Evolutionary conservation across 2,329 filamentous ascomycete species (phyloP), one percentile per base, ranked within the genome.

Genomic region (Botrytis sinoallii): DNA sequence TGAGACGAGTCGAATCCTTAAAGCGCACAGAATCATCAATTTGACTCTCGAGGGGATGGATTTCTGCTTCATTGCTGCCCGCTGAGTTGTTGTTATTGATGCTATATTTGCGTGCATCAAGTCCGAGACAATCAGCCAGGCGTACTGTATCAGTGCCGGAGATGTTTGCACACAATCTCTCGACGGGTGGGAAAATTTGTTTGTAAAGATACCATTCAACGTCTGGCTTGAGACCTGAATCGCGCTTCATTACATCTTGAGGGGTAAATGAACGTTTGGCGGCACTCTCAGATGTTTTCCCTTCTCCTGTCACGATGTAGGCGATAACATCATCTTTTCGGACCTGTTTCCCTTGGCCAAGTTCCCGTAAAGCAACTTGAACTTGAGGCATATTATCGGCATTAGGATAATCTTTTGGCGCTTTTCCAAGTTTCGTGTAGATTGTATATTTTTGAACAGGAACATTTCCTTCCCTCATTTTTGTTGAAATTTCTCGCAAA

Each of bases 151-250:
- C 97, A 2, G 96, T 99, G 74, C 96, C 96, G 22, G 90, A 89
- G 79, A 99, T 98, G 75, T 97, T 97, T 75, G 95, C 96, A 82
- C 96, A 99, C 35, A 99, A 90, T 87, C 96, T 93, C 84, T 99
- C 96, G 40, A 99, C 96, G 0, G 96, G 96, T 18, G 96, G 96
- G 84, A 99, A 94, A 74, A 99, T 98, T 83, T 99, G 96, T 85
- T 99, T 99, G 85, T 94, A 92, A 57, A 99, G 89, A 82, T 99
- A 99, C 89, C 95, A 98, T 81, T 99, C 96, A n/a, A 98, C 89
- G 80, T 99, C 96, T 3, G 95, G 93, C 74, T 91, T 88, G 10
- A 99, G 87, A 1, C 86, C 91, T 1, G 91, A 90, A 77, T 93
- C 92, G 25, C 89, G 81, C 80, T 96, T 97, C 74, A 93, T 85